Base-by-base conservation (phyloP, 805 yeast genomes). In the Diddensiella transvaalensis region DNA sequence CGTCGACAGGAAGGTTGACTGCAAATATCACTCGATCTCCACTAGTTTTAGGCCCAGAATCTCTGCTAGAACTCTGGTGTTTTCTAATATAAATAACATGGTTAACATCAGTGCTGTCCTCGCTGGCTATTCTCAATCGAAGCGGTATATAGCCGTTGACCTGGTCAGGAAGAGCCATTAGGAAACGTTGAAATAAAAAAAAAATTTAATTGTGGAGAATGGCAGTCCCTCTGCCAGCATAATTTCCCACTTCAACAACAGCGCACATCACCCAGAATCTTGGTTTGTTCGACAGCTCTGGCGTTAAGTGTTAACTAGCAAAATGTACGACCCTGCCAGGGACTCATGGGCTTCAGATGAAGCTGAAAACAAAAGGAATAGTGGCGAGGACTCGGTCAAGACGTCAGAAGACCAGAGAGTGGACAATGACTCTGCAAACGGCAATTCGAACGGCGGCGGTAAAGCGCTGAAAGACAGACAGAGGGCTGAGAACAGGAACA, bases 1-100 rank as follows among this genome's bases (percentile, higher is more conserved):
- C 74, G 49, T 76, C 74, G 19, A 83, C 67, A 1, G 97, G 96
- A 36, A 88, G 67, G 61, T 90, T 89, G 49, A 85, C 79, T 3
- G 84, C 63, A 66, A 90, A 90, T n/a, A 90, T 64, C 23, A 85
- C 75, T 44, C 85, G 71, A 44, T 76, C 75, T 2, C 26, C 42
- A 8, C 41, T 29, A 2, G 36, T 26, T 3, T 23, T 26, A n/a
- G n/a, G n/a, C n/a, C n/a, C n/a, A 15, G 45, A 26, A 17, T 51
- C 22, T 39, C 21, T 17, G 15, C 35, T 26, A 2, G 38, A 21
- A 3, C 46, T 24, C 23, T 49, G 53, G 30, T 59, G 61, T 39
- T 51, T 50, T 37, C 49, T 47, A 6, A 54, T 39, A 37, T 57
- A 58, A 4, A 56, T 42, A 10, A 53, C 40, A 40, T 57, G 60